Evolutionary conservation across 2,329 filamentous ascomycete genomes (phyloP).

Genomic region (Colletotrichum cereale): DNA sequence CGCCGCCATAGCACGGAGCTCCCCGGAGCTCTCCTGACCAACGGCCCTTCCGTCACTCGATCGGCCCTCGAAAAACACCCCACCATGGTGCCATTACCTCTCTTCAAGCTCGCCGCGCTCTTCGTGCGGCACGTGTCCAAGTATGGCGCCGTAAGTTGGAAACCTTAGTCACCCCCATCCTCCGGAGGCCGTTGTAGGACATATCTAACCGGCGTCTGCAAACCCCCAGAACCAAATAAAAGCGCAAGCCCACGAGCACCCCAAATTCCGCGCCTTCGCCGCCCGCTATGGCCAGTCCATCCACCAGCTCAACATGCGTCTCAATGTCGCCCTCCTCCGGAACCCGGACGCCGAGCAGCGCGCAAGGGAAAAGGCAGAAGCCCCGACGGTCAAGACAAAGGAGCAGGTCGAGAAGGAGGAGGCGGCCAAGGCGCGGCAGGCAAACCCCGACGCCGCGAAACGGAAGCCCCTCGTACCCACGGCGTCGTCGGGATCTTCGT

Average conservation of each 20-base stretch:
- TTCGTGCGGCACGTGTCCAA: slow-evolving; percentile 76
- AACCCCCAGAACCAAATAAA: slow-evolving; percentile 73
- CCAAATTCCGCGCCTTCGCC: slow-evolving; percentile 70
- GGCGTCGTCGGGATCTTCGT: not conserved
- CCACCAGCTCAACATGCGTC: slow-evolving; percentile 76
- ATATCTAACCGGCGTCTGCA: not conserved
- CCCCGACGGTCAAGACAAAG: slow-evolving; percentile 74
- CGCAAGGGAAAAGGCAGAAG: slow-evolving; percentile 72
- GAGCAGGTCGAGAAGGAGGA: slow-evolving; percentile 70
- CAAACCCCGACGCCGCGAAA: slow-evolving; percentile 38
- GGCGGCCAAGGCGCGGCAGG: slow-evolving; percentile 55
- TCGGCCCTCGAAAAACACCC: slow-evolving; percentile 22
- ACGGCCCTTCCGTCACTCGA: slow-evolving; percentile 10
- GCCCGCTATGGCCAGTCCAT: slow-evolving; percentile 73
- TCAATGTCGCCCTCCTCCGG: slow-evolving; percentile 70
- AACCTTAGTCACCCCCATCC: not conserved
- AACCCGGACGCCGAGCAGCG: slow-evolving; percentile 68
- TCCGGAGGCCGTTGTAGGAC: not conserved
- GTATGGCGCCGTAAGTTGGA: slow-evolving; percentile 73
- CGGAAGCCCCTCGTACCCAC: not conserved
- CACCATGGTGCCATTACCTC: slow-evolving; percentile 73
- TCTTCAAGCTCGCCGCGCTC: slow-evolving; percentile 75
- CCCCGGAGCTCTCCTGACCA: slow-evolving; percentile 34
- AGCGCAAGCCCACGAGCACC: slow-evolving; percentile 73
- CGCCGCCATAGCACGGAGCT: slow-evolving; percentile 29